Evolutionary conservation across 2,329 filamentous ascomycete species (phyloP), one percentile per base, ranked within the genome.

Genomic region (Teratosphaeria pseudoeucalypti): DNA sequence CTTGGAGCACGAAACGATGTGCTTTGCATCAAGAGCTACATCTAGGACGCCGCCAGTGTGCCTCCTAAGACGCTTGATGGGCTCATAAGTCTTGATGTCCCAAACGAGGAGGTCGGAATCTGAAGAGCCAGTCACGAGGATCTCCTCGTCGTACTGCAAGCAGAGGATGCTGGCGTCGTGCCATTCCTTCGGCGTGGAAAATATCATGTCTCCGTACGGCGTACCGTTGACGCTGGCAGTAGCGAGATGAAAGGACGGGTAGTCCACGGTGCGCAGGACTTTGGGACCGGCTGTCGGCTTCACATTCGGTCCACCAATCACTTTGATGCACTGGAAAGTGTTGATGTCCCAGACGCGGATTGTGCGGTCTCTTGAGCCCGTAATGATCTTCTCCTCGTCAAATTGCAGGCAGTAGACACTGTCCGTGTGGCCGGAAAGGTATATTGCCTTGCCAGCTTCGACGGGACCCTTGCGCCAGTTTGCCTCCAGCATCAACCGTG

Each of bases 391-490:
- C 71, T 88, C 81, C 87, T 97, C 92, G 73, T 99, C 94, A 72
- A 97, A 99, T 71, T 99, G 94, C 59, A 95, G 84, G 74, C 94
- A 99, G 76, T 99, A 99, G 60, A 99, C 95, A 65, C 91, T 96
- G 73, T 99, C 94, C 29, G 86, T 86, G 72, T 99, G 94, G 2
- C 94, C 94, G 68, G 94, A 90, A 26, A 99, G 81, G 73, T 96
- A 97, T 59, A 95, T 85, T 0, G 90, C 87, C 54, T 85, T 86
- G 9, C 91, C 89, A 65, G 86, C 85, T 59, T 66, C 59, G 27
- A 89, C 88, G 56, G 85, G 78, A 67, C 84, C 86, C n/a, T 65
- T 64, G 14, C 69, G 67, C 94, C 94, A 99, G 63, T 89, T 85
- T 64, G 81, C 78, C 66, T 90, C 87, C 62, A 99, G 81, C 63